Evolutionary conservation across 805 yeast species (phyloP), one percentile per base, ranked within the genome.

Genomic region (Scheffersomyces stipitis): DNA sequence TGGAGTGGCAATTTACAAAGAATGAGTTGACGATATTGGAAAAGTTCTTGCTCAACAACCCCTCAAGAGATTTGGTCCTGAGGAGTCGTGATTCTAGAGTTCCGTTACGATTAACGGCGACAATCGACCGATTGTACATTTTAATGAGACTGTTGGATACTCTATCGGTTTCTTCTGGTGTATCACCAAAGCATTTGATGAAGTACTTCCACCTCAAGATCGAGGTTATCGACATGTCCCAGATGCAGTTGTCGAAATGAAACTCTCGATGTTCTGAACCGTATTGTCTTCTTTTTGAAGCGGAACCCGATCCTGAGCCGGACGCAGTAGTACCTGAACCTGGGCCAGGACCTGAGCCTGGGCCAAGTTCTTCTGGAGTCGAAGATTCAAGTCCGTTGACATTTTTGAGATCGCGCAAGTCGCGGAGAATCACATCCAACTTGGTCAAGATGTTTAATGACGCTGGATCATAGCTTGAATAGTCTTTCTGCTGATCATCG

Each of bases 211-310:
- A 65, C 23, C 46, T 48, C 30, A 65, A 29, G 2, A 65, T 34
- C 10, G 61, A 46, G 1, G 61, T 51, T 12, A 61, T 34, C 3
- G 68, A 60, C 60, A 63, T 54, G 45, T 64, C 62, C 71, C 70
- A 65, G 14, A 37, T n/a, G 28, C 50, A 46, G 24, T 36, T 40
- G 27, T 48, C 54, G 31, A 39, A 44, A 10, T 20, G 24, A 10
- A 20, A 20, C 9, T 20, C 24, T n/a, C n/a, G n/a, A n/a, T n/a
- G n/a, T 10, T 7, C 24, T 10, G 24, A 20, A 10, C 24, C 24
- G 10, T 20, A 10, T 20, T 10, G 7, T 20, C 24, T 7, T 20
- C 24, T 20, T 20, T 20, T 20, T 7, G 9, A 7, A 10, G 9
- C 10, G n/a, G n/a, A n/a, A n/a, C n/a, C n/a, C n/a, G n/a, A n/a